Evolutionary conservation across 2,329 filamentous ascomycete genomes (phyloP).

Genomic region (Beauveria bassiana): DNA sequence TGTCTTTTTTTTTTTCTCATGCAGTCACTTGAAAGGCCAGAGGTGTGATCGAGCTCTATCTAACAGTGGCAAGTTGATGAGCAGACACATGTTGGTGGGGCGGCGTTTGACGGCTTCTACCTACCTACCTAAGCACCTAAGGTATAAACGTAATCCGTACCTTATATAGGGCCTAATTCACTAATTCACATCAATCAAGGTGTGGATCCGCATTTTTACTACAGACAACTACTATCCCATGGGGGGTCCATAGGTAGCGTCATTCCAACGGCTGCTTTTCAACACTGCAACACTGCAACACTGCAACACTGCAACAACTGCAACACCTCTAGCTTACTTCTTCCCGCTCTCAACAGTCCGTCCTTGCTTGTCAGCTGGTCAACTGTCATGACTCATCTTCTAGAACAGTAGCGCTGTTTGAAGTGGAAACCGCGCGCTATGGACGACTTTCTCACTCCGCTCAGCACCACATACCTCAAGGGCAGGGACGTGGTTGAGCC

Average conservation of each 20-base stretch:
- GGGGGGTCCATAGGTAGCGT: too few relatives aligned
- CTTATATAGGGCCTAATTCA: too few relatives aligned
- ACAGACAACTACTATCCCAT: background rate
- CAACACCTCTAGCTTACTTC: background rate
- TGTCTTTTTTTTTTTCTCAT: background rate
- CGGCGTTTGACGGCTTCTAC: background rate
- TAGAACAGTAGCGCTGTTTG: background rate
- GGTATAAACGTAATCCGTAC: too few relatives aligned
- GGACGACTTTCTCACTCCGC: constrained; percentile 48
- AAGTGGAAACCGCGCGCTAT: constrained; percentile 26
- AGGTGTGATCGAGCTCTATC: background rate
- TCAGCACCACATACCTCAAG: constrained; percentile 44
- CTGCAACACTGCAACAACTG: background rate
- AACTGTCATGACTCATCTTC: background rate
- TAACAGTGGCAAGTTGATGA: too few relatives aligned
- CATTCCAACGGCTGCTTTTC: background rate
- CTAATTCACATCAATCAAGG: too few relatives aligned
- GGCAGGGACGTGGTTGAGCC: constrained; percentile 23
- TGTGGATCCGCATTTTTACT: too few relatives aligned
- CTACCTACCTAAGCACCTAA: too few relatives aligned
- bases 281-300: background rate
- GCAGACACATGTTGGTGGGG: background rate
- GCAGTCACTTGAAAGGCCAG: background rate
- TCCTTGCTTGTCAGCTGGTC: background rate
- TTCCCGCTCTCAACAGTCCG: background rate